Base-by-base conservation (phyloP, 2,329 filamentous ascomycete species). In the Colletotrichum sp. region DNA sequence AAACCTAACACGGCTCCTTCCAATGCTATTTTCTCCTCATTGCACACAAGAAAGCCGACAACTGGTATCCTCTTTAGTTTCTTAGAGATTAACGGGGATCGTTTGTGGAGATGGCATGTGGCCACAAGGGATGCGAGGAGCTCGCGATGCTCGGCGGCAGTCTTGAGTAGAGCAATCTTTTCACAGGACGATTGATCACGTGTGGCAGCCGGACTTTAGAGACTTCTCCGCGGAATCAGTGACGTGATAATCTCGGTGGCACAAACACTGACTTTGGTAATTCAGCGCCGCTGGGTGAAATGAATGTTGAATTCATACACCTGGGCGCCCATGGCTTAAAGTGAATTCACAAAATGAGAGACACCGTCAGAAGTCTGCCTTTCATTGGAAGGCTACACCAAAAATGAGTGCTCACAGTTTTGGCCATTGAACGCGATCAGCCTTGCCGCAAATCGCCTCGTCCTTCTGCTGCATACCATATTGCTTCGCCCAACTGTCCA, bases 181-280 rank as follows among this genome's bases (percentile, higher is more conserved):
- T 12, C 4, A 48, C 43, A 22, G 43, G 18, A n/a, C 18, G 0
- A 6, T 0, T 43, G 4, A 43, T 6, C 39, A 43, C 18, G 39
- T n/a, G 18, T 43, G 36, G 1, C 16, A 39, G 1, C 4, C 8
- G 16, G 5, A 12, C 3, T 36, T 16, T 8, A 16, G 13, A 10
- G 1, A n/a, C 5, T 10, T 43, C 39, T 2, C 39, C 39, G 9
- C 39, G 39, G 18, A n/a, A n/a, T 43, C 39, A 3, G 39, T n/a
- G 9, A 43, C 5, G 39, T 4, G 39, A 6, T n/a, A 12, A n/a
- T 6, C 18, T 6, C 1, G 1, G 0, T 43, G 9, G 1, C 5
- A 43, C 2, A 12, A 43, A n/a, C 5, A n/a, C 1, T 43, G 1
- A 3, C 9, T 12, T 43, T n/a, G 39, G 18, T n/a, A 0, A n/a